Base-by-base conservation (phyloP, 2,329 filamentous ascomycete genomes). In the Fusarium redolens region DNA sequence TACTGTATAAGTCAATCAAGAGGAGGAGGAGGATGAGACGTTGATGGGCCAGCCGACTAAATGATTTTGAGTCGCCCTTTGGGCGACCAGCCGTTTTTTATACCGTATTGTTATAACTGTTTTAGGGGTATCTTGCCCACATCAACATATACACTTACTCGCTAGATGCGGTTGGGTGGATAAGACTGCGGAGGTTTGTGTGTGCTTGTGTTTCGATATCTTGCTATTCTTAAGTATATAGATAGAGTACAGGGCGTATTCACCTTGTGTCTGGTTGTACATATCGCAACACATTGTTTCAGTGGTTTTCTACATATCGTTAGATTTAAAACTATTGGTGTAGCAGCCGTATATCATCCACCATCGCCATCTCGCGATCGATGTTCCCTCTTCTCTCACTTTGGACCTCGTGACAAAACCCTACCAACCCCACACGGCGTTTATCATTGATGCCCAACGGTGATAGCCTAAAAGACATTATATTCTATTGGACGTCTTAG, bases 371-470 rank as follows among this genome's bases (percentile, higher is more conserved):
- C 63, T 60, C 28, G 20, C 11, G 8, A 55, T 47, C 17, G 12
- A 25, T 73, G 50, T 68, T 61, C 30, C 61, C 70, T 73, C 70
- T 72, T 73, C 22, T 67, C 70, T 62, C 70, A 38, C 22, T n/a
- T 28, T 41, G 30, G 30, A 43, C 51, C 60, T 48, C 65, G 65
- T 70, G 65, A 73, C 69, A 33, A 57, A 22, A 37, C 22, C 44
- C 44, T 41, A 66, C 65, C 52, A 61, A 59, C 58, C 58, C n/a
- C 20, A 37, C 30, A 30, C 38, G 14, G 59, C 43, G 54, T 14
- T 37, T 33, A 28, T 40, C 65, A n/a, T 73, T 73, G 70, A 58
- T 73, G 71, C 71, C 71, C 66, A 71, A 73, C 61, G 28, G 31
- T 44, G n/a, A 35, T 33, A 37, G 40, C 28, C 47, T 33, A 61